phyloP scores from a whole-genome alignment of 2,329 filamentous ascomycete species.

The Onygena corvina region DNA sequence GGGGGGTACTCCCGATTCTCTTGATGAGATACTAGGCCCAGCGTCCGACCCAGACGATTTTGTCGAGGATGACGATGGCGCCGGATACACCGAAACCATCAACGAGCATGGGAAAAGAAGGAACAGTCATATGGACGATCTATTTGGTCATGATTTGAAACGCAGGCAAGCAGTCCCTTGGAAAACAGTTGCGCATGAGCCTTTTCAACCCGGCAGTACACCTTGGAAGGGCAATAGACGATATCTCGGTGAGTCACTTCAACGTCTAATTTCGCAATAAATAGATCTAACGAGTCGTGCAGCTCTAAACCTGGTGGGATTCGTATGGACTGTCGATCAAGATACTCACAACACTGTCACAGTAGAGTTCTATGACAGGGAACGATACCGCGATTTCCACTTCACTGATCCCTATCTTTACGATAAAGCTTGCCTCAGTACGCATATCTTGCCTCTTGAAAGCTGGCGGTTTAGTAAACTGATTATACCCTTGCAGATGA shows the following conservation, averaged over 20 bases:
- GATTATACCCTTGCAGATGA: slow-evolving; percentile 40
- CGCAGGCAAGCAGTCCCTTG: slow-evolving; percentile 39
- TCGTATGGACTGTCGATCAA: slow-evolving; percentile 95
- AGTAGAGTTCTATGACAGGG: slow-evolving; percentile 93
- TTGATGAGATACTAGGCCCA: slow-evolving; percentile 66
- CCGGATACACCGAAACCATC: slow-evolving; percentile 62
- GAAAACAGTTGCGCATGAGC: slow-evolving; percentile 60
- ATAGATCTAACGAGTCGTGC: slow-evolving; percentile 19
- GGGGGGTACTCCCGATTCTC: slow-evolving; percentile 57
- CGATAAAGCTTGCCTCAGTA: slow-evolving; percentile 80
- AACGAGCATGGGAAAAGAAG: slow-evolving; percentile 54
- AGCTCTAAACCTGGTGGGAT: slow-evolving; percentile 75
- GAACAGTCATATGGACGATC: slow-evolving; percentile 38
- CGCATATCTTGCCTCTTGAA: slow-evolving; percentile 24
- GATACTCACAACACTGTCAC: slow-evolving; percentile 88
- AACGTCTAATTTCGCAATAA: neutral
- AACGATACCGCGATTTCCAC: slow-evolving; percentile 85
- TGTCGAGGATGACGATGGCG: slow-evolving; percentile 88
- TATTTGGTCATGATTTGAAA: slow-evolving; percentile 39
- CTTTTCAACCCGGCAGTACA: slow-evolving; percentile 89
- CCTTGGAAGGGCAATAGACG: slow-evolving; percentile 91
- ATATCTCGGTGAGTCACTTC: slow-evolving; percentile 56
- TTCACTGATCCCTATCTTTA: slow-evolving; percentile 94
- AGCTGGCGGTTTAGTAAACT: neutral
- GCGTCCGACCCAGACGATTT: slow-evolving; percentile 64